Conservation (phyloP, 108 stramenopile genomes). For the Parietichytrium sp. region DNA sequence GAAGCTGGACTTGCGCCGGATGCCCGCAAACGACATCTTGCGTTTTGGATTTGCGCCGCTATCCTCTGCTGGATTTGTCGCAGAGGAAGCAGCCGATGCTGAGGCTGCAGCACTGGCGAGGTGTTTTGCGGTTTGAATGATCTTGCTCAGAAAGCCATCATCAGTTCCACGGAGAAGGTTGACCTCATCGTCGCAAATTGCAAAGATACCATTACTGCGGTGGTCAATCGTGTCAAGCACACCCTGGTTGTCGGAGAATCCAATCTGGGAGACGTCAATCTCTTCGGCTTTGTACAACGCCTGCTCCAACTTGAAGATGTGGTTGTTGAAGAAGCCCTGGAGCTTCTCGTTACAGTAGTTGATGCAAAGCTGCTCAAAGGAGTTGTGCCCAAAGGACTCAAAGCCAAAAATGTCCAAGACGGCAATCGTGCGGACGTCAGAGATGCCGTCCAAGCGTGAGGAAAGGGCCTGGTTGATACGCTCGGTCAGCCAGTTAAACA, state of each 20-base stretch:
- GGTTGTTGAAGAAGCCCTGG: constrained; percentile 64
- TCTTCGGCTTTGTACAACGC: constrained; percentile 55
- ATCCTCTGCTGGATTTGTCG: neutral
- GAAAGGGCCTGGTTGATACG: constrained; percentile 56
- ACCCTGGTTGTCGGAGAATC: constrained; percentile 61
- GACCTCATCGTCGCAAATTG: constrained; percentile 69
- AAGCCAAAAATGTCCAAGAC: constrained; percentile 92
- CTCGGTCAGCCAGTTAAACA: constrained; percentile 63
- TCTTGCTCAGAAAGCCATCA: constrained; percentile 56
- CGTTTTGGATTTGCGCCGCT: neutral
- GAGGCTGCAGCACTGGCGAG: neutral
- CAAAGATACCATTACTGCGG: constrained; percentile 52
- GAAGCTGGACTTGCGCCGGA: neutral
- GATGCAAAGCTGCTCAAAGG: constrained; percentile 71
- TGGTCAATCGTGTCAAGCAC: constrained; percentile 54
- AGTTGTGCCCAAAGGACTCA: constrained; percentile 77
- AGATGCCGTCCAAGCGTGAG: neutral
- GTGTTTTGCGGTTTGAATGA: constrained; percentile 30
- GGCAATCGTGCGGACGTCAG: constrained; percentile 22
- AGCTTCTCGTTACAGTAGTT: constrained; percentile 67
- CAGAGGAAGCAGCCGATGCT: neutral
- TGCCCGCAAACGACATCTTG: constrained; percentile 6
- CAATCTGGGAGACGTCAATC: constrained; percentile 51
- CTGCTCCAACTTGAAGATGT: constrained; percentile 63
- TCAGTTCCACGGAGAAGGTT: constrained; percentile 58